phyloP scores from a whole-genome alignment of 192 early-diverging fungal genomes.

The Endogone sp. region DNA sequence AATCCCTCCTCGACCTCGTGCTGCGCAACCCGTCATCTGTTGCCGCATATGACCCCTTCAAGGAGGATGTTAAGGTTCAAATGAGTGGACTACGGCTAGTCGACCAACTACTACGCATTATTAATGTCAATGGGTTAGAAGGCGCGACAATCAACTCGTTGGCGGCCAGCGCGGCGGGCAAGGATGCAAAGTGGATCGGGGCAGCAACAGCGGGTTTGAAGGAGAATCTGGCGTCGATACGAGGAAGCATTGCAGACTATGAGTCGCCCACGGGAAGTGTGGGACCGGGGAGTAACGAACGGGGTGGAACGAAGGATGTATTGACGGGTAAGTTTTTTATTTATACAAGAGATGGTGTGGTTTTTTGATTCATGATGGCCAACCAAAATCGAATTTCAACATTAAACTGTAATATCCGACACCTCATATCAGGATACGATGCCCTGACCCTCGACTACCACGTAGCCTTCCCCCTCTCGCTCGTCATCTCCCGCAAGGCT shows the following conservation, averaged over 20 bases:
- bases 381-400: too few relatives aligned
- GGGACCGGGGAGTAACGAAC: neutral
- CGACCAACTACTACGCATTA: constrained; percentile 71
- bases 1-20: constrained; percentile 83
- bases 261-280: neutral
- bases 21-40: constrained; percentile 84
- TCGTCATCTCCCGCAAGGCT: constrained; percentile 81
- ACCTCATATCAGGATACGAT: constrained; percentile 58
- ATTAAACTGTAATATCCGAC: too few relatives aligned
- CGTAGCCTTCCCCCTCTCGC: constrained; percentile 85
- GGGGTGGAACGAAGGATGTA: neutral
- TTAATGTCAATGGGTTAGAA: constrained; percentile 58
- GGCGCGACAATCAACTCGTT: constrained; percentile 1
- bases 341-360: too few relatives aligned
- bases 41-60: constrained; percentile 73
- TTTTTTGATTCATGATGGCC: too few relatives aligned
- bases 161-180: constrained; percentile 2
- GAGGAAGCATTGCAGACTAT: neutral
- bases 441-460: constrained; percentile 77
- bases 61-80: constrained; percentile 82
- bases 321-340: neutral
- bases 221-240: constrained; percentile 9
- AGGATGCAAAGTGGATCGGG: constrained; percentile 27
- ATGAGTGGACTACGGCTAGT: constrained; percentile 58
- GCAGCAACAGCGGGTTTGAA: constrained; percentile 8